Percentiles rank a stretch among this genome's conserved stretches.
These are phyloP conservation scores for Beauveria sp. DNA, from an alignment of 2,329 filamentous ascomycete species.

Conservation along the genomic window DNA sequence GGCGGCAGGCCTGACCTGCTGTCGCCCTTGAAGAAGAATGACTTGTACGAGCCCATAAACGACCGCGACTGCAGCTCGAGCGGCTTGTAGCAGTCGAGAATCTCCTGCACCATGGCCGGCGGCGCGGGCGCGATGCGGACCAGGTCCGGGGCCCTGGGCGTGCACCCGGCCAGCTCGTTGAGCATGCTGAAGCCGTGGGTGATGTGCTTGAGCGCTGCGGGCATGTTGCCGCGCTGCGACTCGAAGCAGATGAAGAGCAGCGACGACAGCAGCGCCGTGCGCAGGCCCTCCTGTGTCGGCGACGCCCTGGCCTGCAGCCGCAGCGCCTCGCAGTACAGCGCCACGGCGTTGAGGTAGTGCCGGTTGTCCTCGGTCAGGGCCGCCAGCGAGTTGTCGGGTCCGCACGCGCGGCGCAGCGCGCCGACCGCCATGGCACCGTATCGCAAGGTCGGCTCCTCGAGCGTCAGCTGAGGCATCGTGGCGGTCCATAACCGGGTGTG, in stretches of 20 bases:
- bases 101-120: conserved; percentile 29
- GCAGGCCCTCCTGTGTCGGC: conserved; percentile 28
- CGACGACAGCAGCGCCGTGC: conserved; percentile 32
- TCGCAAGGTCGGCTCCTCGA: conserved; percentile 29
- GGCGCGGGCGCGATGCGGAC: conserved; percentile 31
- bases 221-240: conserved; percentile 30
- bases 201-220: conserved; percentile 33
- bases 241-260: conserved; percentile 36
- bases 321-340: conserved; percentile 34
- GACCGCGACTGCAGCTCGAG: conserved; percentile 31
- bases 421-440: conserved; percentile 35
- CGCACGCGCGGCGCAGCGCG: conserved; percentile 28
- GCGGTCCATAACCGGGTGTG: conserved; percentile 30
- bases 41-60: conserved; percentile 30
- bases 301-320: conserved; percentile 30
- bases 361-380: conserved; percentile 22
- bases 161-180: conserved; percentile 30
- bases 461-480: conserved; percentile 32
- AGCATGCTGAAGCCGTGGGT: conserved; percentile 33
- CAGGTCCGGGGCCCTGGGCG: conserved; percentile 26
- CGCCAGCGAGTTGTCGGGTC: conserved; percentile 16
- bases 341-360: conserved; percentile 33
- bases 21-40: conserved; percentile 23
- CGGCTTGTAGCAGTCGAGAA: conserved; percentile 32
- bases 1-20: conserved; percentile 10